phyloP scores from a whole-genome alignment of 192 early-diverging fungal species.

The Linnemannia zychae region DNA sequence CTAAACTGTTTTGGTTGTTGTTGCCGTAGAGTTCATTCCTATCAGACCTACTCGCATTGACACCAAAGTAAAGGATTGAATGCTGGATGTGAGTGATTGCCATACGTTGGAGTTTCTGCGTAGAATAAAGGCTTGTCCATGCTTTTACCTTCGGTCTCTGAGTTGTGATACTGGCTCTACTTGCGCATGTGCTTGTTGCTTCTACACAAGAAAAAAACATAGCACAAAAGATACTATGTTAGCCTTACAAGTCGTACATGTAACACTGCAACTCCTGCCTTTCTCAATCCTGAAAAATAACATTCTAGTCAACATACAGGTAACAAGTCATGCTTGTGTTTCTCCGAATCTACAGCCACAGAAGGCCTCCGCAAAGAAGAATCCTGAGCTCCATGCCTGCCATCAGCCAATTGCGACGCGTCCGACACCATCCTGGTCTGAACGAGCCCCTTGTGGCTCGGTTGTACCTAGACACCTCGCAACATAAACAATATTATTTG shows the following conservation, averaged over 20 bases:
- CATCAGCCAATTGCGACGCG: background rate
- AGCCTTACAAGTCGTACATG: background rate
- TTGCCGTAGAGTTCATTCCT: background rate
- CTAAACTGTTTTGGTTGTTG: background rate
- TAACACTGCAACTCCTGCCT: background rate
- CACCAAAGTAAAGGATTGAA: too few relatives aligned
- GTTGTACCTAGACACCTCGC: background rate
- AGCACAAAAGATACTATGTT: background rate
- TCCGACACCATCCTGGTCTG: slow-evolving; percentile 19
- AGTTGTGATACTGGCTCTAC: background rate
- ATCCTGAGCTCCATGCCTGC: background rate
- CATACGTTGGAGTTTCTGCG: too few relatives aligned
- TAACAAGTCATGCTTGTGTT: background rate
- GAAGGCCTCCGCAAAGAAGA: background rate
- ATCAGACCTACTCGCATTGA: background rate
- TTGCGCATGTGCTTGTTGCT: background rate
- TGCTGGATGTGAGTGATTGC: background rate
- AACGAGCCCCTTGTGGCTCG: slow-evolving; percentile 8
- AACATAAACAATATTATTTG: too few relatives aligned
- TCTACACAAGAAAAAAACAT: background rate
- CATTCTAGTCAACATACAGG: background rate
- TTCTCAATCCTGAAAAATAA: background rate
- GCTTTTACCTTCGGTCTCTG: background rate
- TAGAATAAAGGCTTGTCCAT: background rate
- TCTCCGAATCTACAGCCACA: background rate